Percentiles rank a stretch among this genome's conserved stretches.
Conservation (phyloP, 305 asterid species). For the Solanum chacoense region DNA sequence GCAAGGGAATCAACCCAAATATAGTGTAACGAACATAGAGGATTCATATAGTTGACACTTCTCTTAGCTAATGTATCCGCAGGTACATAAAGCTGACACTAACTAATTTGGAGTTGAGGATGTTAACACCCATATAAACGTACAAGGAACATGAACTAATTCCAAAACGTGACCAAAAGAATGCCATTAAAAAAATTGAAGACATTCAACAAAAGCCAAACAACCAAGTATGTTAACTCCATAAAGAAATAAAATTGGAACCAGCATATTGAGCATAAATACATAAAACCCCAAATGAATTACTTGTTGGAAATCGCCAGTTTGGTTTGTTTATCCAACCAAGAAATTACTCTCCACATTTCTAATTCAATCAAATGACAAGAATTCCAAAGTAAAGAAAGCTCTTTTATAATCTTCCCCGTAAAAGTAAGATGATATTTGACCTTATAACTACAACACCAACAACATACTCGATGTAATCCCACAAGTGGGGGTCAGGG, state of each 20-base stretch:
- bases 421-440: neutral
- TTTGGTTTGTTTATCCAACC: too few relatives aligned
- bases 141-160: neutral
- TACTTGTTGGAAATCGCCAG: too few relatives aligned
- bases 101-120: neutral
- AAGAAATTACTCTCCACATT: neutral
- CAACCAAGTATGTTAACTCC: neutral
- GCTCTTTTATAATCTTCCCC: neutral
- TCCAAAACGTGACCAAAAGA: neutral
- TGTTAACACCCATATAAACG: neutral
- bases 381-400: neutral
- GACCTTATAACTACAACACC: neutral
- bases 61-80: neutral
- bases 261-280: neutral
- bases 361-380: neutral
- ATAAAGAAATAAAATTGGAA: neutral
- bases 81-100: neutral
- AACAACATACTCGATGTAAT: neutral
- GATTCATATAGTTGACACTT: neutral
- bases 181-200: neutral
- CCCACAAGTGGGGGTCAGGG: neutral
- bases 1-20: neutral
- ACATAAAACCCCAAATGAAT: neutral
- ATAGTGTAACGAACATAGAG: neutral
- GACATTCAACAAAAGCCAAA: neutral